Evolutionary conservation across 306 rosid species (phyloP).

Genomic region (Prunus salicina): DNA sequence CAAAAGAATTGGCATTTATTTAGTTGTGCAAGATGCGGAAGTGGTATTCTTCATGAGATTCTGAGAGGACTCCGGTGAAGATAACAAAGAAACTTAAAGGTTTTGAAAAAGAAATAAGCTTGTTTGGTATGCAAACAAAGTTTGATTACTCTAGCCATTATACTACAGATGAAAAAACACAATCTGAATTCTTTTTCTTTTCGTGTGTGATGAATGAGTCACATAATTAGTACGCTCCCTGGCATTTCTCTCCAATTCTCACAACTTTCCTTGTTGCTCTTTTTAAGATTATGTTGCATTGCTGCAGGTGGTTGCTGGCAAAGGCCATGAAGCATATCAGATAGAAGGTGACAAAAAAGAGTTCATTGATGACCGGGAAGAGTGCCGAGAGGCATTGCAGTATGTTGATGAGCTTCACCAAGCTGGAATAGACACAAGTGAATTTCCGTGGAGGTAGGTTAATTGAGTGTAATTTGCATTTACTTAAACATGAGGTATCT

Average conservation of each 20-base stretch:
- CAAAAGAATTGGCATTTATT: background rate
- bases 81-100: background rate
- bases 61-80: background rate
- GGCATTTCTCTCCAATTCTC: background rate
- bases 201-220: background rate
- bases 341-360: constrained; percentile 73
- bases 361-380: constrained; percentile 88
- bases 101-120: background rate
- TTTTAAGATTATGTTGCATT: constrained; percentile 18
- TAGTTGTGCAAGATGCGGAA: background rate
- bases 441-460: constrained; percentile 96
- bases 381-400: constrained; percentile 94
- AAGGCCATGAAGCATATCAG: constrained; percentile 85
- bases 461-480: background rate
- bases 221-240: background rate
- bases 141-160: background rate
- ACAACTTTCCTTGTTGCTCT: background rate
- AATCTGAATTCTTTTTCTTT: background rate
- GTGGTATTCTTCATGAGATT: background rate
- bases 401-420: constrained; percentile 95
- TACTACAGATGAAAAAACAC: background rate
- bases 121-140: background rate
- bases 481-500: background rate
- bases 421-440: constrained; percentile 96
- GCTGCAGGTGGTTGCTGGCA: constrained; percentile 89